Percentiles rank a stretch among this genome's conserved stretches.
phyloP scores from a whole-genome alignment of 371 early-diverging fungal genomes.

The Sporodiniella umbellata region DNA sequence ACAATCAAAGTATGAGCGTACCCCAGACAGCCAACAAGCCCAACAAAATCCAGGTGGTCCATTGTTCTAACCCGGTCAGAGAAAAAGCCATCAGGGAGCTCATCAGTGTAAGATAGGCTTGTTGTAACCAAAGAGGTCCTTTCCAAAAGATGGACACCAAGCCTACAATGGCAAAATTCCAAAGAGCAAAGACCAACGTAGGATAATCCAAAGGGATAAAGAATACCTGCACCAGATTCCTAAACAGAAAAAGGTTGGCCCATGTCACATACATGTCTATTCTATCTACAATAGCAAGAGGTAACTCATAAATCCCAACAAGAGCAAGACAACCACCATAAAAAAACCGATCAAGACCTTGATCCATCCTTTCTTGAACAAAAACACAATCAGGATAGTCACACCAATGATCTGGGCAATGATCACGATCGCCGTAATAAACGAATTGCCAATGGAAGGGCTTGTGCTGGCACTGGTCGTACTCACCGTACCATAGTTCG shows the following conservation, averaged over 20 bases:
- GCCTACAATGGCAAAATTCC: slow-evolving; percentile 79
- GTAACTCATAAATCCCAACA: slow-evolving; percentile 80
- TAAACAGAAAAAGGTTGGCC: slow-evolving; percentile 12
- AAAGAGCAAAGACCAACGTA: slow-evolving; percentile 71
- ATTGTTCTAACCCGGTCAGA: slow-evolving; percentile 67
- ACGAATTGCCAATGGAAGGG: slow-evolving; percentile 32
- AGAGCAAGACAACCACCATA: slow-evolving; percentile 63
- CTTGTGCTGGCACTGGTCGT: slow-evolving; percentile 10
- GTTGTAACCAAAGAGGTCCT: slow-evolving; percentile 76
- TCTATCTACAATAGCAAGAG: slow-evolving; percentile 49
- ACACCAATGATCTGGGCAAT: slow-evolving; percentile 77
- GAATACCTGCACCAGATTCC: slow-evolving; percentile 57
- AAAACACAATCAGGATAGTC: slow-evolving; percentile 70
- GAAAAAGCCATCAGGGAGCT: slow-evolving; percentile 81
- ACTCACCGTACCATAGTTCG: slow-evolving; percentile 40
- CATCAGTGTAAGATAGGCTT: slow-evolving; percentile 78
- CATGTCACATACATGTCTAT: slow-evolving; percentile 3
- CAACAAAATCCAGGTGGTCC: slow-evolving; percentile 84
- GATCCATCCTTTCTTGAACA: slow-evolving; percentile 76
- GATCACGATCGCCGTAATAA: slow-evolving; percentile 69
- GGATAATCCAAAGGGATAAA: slow-evolving; percentile 74
- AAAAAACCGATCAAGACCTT: slow-evolving; percentile 79
- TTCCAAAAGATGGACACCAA: slow-evolving; percentile 80
- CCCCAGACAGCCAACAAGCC: slow-evolving; percentile 83
- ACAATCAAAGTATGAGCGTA: too few species aligned